Percentiles rank a stretch among this genome's conserved stretches.
These are phyloP conservation scores for Aspergillus wentii DNA, from an alignment of 495 filamentous ascomycete species.

Conservation along the genomic window DNA sequence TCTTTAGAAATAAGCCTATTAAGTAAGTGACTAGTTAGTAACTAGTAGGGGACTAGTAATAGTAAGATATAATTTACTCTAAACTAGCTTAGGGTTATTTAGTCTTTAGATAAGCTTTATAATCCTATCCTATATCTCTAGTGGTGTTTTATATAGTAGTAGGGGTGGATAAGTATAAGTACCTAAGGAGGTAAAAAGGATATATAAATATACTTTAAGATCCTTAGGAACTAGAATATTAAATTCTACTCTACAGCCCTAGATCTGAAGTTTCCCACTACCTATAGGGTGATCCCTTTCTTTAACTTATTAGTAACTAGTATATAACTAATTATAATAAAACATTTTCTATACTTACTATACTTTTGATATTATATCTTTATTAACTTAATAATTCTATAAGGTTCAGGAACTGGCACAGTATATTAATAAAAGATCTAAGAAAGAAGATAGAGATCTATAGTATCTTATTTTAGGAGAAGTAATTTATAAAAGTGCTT, in stretches of 20 bases:
- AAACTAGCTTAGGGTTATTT: conserved; percentile 1
- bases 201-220: conserved; percentile 3
- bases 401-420: too few relatives aligned
- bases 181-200: conserved; percentile 6
- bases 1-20: conserved; percentile 7
- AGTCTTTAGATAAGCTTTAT: conserved; percentile 2
- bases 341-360: too few relatives aligned
- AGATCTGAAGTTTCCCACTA: neutral
- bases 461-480: too few relatives aligned
- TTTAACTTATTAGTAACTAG: neutral
- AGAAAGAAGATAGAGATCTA: too few relatives aligned
- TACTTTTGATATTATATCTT: too few relatives aligned
- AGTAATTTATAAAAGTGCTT: too few relatives aligned
- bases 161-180: conserved; percentile 1
- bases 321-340: too few relatives aligned
- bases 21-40: conserved; percentile 4
- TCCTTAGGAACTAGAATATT: conserved; percentile 6
- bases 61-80: conserved; percentile 9
- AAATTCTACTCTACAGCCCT: conserved; percentile 5
- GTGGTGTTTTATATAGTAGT: conserved; percentile 4
- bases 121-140: conserved; percentile 1
- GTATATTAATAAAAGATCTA: too few relatives aligned
- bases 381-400: too few relatives aligned
- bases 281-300: neutral
- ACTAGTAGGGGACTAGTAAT: neutral